phyloP scores from a whole-genome alignment of 1,284 basidiomycete genomes.

The Microbotryum silenes-acaulis region DNA sequence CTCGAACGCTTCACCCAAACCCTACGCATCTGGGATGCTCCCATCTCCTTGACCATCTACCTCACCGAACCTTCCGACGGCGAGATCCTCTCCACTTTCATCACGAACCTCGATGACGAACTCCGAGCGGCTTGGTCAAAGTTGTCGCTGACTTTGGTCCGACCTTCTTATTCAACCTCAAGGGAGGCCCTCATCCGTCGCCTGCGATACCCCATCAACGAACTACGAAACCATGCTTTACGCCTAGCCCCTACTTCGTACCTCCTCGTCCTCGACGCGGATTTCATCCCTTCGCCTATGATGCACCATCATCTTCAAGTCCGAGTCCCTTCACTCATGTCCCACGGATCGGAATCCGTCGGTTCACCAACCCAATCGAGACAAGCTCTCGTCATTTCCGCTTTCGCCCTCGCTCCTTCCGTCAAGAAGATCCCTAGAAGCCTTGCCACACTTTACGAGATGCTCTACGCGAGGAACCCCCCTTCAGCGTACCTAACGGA shows the following conservation, averaged over 20 bases:
- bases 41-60: constrained; percentile 17
- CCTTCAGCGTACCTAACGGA: constrained; percentile 14
- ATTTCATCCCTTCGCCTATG: constrained; percentile 19
- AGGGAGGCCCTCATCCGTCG: constrained; percentile 9
- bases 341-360: too few species aligned
- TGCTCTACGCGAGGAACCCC: constrained; percentile 1
- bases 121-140: background rate
- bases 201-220: constrained; percentile 26
- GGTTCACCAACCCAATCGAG: constrained; percentile 14
- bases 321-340: constrained; percentile 8
- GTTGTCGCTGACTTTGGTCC: constrained; percentile 13
- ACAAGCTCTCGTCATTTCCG: constrained; percentile 17
- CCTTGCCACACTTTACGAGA: background rate
- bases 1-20: constrained; percentile 18
- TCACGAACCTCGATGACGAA: background rate
- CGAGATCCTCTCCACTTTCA: background rate
- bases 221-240: constrained; percentile 20
- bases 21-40: constrained; percentile 15
- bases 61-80: constrained; percentile 17
- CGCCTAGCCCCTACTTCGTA: background rate
- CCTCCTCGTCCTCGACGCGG: constrained; percentile 19
- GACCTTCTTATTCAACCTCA: constrained; percentile 9
- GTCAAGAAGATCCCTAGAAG: background rate
- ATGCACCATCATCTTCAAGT: constrained; percentile 14
- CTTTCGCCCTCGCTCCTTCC: constrained; percentile 6